Evolutionary conservation across 352 stramenopile species (phyloP).

Genomic region (Phytophthora sp.): DNA sequence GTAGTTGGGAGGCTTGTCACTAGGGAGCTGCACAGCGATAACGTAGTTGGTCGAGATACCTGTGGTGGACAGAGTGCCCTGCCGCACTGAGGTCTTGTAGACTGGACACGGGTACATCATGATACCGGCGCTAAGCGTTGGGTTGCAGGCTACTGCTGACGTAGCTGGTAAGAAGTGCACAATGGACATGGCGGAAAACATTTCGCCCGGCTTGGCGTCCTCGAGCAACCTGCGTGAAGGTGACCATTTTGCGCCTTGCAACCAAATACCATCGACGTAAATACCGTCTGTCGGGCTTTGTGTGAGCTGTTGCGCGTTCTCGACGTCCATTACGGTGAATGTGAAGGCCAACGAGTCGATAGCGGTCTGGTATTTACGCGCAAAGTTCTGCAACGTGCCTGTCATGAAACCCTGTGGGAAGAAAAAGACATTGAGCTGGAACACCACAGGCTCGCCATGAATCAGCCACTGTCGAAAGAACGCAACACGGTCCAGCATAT

Average conservation of each 20-base stretch:
- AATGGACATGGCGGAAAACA: conserved; percentile 92
- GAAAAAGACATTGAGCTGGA: conserved; percentile 94
- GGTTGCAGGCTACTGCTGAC: conserved; percentile 40
- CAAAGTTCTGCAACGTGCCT: conserved; percentile 94
- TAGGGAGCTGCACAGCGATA: conserved; percentile 92
- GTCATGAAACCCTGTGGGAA: conserved; percentile 98
- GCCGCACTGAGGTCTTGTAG: conserved; percentile 95
- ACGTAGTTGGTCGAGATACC: conserved; percentile 96
- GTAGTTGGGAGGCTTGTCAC: conserved; percentile 78
- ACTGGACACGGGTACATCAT: conserved; percentile 91
- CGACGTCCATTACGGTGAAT: conserved; percentile 83
- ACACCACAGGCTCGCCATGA: conserved; percentile 90
- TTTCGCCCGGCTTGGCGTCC: conserved; percentile 89
- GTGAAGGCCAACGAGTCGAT: conserved; percentile 95
- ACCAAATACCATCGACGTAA: conserved; percentile 90
- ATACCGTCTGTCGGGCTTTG: conserved; percentile 90
- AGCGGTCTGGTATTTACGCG: conserved; percentile 93
- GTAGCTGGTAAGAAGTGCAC: conserved; percentile 91
- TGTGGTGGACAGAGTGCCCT: conserved; percentile 92
- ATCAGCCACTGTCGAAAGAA: conserved; percentile 94
- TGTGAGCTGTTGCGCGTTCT: conserved; percentile 56
- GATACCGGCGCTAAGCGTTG: conserved; percentile 5
- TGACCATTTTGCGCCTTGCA: conserved; percentile 91
- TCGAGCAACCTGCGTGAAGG: conserved; percentile 63
- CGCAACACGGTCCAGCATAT: conserved; percentile 87